These are phyloP conservation scores for Trypanosomatidae sp. DNA, from an alignment of 208 protist genomes.

Conservation along the genomic window DNA sequence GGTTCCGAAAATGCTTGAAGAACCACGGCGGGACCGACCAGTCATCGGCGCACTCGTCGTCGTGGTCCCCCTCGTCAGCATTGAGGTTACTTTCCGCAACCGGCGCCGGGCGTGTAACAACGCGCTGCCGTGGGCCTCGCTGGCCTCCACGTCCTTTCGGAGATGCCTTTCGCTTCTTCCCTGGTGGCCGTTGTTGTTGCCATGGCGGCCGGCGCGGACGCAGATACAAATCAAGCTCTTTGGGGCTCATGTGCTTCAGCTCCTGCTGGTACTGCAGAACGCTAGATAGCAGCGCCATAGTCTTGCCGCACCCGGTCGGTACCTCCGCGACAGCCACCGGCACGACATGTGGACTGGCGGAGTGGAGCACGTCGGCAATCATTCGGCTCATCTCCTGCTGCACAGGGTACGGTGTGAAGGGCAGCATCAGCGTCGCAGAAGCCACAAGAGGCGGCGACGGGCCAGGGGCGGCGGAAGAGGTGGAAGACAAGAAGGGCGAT, in stretches of 20 bases:
- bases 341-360: conserved; percentile 25
- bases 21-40: conserved; percentile 43
- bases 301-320: conserved; percentile 98
- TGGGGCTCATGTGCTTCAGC: conserved; percentile 93
- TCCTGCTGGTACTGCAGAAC: conserved; percentile 76
- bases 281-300: conserved; percentile 93
- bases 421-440: conserved; percentile 37
- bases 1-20: conserved; percentile 60
- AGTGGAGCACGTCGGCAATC: conserved; percentile 42
- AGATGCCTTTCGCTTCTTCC: background rate
- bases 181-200: conserved; percentile 5
- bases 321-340: conserved; percentile 87
- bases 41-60: conserved; percentile 13
- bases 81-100: background rate
- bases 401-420: conserved; percentile 77
- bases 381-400: conserved; percentile 90
- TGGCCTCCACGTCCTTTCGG: background rate
- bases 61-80: background rate
- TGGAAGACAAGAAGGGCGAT: background rate
- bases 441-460: background rate
- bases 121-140: background rate
- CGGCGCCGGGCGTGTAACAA: background rate
- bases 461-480: background rate
- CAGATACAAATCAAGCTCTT: conserved; percentile 92
- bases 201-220: conserved; percentile 69